Conservation (phyloP, 805 yeast species). For the Blastobotrys peoriensis region DNA sequence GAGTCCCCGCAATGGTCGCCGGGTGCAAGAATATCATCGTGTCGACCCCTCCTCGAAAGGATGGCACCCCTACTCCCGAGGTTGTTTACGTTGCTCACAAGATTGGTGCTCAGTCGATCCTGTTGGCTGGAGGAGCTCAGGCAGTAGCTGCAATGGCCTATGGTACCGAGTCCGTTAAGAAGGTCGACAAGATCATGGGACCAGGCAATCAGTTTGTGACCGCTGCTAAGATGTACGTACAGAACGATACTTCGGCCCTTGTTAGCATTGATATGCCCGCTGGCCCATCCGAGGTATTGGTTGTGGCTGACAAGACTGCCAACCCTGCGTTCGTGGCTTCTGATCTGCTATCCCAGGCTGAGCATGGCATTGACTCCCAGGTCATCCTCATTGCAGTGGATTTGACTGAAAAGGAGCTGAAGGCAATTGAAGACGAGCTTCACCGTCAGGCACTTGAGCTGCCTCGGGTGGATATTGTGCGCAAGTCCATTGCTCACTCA, state of each 20-base stretch:
- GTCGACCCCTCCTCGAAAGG: conserved; percentile 94
- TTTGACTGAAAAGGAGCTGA: conserved; percentile 53
- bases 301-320: conserved; percentile 78
- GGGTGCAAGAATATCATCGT: conserved; percentile 87
- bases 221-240: conserved; percentile 97
- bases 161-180: conserved; percentile 88
- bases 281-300: conserved; percentile 97
- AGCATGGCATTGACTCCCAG: conserved; percentile 98
- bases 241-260: conserved; percentile 89
- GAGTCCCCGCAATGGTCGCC: conserved; percentile 97
- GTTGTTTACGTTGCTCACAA: conserved; percentile 96
- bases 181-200: conserved; percentile 94
- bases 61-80: conserved; percentile 93
- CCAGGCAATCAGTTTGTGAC: conserved; percentile 99
- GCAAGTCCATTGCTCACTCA: conserved; percentile 89
- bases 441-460: conserved; percentile 73
- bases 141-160: conserved; percentile 99
- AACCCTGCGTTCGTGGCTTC: conserved; percentile 97
- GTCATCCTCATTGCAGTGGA: conserved; percentile 84
- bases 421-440: conserved; percentile 73
- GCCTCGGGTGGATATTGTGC: conserved; percentile 90
- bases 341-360: conserved; percentile 95
- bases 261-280: conserved; percentile 99
- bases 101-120: conserved; percentile 84
- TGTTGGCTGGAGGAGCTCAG: conserved; percentile 98